Base-by-base conservation (phyloP, 768 basidiomycete genomes). In the Agaricus blazei region DNA sequence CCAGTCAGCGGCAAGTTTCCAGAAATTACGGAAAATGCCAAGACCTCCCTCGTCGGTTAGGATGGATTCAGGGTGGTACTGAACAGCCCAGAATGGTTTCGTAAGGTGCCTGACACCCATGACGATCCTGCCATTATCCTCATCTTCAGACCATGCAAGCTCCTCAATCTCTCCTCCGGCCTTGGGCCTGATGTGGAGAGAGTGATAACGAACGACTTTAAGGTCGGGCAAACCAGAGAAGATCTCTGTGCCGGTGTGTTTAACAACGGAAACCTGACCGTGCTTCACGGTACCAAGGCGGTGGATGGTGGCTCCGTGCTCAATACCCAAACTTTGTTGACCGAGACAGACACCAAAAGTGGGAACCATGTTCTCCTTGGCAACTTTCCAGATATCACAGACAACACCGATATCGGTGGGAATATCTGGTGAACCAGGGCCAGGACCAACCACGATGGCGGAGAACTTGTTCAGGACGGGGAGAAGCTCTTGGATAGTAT, bases 61-160 rank as follows among this genome's bases (percentile, higher is more conserved):
- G 3, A 88, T 81, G 3, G 90, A 93, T 65, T 93, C 91, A 5
- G 91, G 91, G 65, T 93, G 91, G 65, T 93, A 93, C 64, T 93
- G 91, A 24, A 93, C 91, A 3, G 87, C 90, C 86, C 88, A 93
- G 63, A 90, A 89, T 3, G 91, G 90, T 57, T 75, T 78, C 24
- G 61, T 68, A 48, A 59, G 73, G 65, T 93, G 91, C 59, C 76
- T 79, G 27, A 80, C 70, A 40, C 84, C 89, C 90, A 93, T 93
- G 45, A 90, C 74, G 23, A 90, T 83, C 43, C 62, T 74, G 5
- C 85, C 87, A 57, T 88, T 84, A 51, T 85, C 87, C 24, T 70
- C 70, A 59, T 92, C 89, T 44, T 85, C 72, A 7, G 84, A 72
- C 87, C 88, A 91, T 14, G 87, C 91, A 11, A 91, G 68, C 44